Evolutionary conservation across 306 rosid species (phyloP), one percentile per base, ranked within the genome.

Genomic region (Inga leiocalycina): DNA sequence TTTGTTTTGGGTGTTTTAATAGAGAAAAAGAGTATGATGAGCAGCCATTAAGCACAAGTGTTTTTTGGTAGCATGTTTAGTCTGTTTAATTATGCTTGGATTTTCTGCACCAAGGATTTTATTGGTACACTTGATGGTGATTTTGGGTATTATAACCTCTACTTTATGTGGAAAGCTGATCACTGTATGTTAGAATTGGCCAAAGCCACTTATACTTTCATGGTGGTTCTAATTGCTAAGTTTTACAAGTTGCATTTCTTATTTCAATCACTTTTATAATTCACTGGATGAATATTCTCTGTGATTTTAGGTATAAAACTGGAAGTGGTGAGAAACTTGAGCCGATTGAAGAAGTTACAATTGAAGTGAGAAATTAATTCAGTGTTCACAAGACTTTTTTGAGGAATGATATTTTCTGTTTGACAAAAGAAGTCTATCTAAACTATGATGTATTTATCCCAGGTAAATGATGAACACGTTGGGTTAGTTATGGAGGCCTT

Each of bases 401-500:
- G 32, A 59, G 9, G 66, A 57, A 57, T 57, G 66, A 59, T 59
- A 22, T 10, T 22, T 59, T 59, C 66, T 9, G 15, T 59, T 59
- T 59, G 66, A 8, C 32, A 59, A 59, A 59, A 59, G 22, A 8
- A n/a, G 8, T 10, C 9, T 19, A 20, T 22, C 66, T 59, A 85
- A 35, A 43, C 64, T 20, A 22, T 79, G 62, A 43, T 74, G 52
- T 78, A 37, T 80, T 66, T 80, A 75, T 87, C 44, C 59, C 89
- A 96, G 99, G 90, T 96, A 77, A 94, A 94, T 86, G 97, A 96
- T 73, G 98, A 96, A 84, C 99, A 96, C 24, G 99, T 96, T 37
- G 99, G 99, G 76, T 82, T 94, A 82, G 87, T 96, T 79, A 96
- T 96, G 99, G 98, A 96, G 87, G 98, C 98, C 70, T 88, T 96